Conservation (phyloP, 78 protist genomes). For the Isochrysis galbana region DNA sequence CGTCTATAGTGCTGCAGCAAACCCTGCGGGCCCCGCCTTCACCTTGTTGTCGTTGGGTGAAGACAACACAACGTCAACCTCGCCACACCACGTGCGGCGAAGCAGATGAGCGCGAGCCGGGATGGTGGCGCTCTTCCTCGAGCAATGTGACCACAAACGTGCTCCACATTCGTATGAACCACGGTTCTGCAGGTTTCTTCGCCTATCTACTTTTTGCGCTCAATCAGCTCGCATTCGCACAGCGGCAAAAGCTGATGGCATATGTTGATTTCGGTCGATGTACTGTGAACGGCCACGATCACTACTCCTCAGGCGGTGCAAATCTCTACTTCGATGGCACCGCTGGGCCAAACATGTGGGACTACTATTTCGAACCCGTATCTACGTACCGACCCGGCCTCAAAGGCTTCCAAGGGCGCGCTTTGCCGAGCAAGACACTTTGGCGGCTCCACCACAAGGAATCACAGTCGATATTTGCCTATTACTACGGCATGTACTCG, state of each 20-base stretch:
- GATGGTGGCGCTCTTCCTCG: not conserved
- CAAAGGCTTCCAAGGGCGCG: not conserved
- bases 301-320: not conserved
- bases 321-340: not conserved
- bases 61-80: not conserved
- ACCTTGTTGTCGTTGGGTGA: not conserved
- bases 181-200: not conserved
- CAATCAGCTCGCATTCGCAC: not conserved
- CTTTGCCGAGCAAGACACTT: not conserved
- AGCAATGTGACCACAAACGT: not conserved
- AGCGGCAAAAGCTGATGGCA: not conserved
- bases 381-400: not conserved
- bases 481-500: not conserved
- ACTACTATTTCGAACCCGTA: not conserved
- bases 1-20: too few relatives aligned
- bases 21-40: too few relatives aligned
- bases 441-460: not conserved
- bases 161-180: not conserved
- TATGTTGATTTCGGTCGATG: not conserved
- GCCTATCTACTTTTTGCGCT: not conserved
- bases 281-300: not conserved
- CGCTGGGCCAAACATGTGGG: not conserved
- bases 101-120: not conserved
- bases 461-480: not conserved
- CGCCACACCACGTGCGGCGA: not conserved